Evolutionary conservation across 1,284 basidiomycete species (phyloP), one percentile per base, ranked within the genome.

Genomic region (Rhizoctonia solani): DNA sequence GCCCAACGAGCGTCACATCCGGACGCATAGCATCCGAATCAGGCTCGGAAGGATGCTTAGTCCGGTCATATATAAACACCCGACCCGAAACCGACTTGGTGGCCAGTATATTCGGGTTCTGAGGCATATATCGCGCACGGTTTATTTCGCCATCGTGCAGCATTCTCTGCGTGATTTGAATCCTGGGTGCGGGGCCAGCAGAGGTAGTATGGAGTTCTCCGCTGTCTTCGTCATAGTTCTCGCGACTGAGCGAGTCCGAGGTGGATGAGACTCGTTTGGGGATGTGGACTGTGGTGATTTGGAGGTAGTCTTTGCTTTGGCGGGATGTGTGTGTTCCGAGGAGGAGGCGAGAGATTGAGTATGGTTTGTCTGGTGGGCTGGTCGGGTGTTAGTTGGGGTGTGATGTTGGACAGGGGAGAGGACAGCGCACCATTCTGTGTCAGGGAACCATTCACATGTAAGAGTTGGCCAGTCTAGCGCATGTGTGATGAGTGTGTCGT

Each of bases 391-490:
- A 29, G 25, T 29, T 30, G 6, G 34, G 14, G 39, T 3, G 13
- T 19, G 23, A 11, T 11, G 54, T 46, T 11, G n/a, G 11, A 44
- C 37, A 42, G 34, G 27, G 30, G 13, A 37, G 21, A 29, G 32
- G n/a, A n/a, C n/a, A n/a, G 81, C 90, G 74, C 74, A 95, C 93
- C 85, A 85, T 79, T 98, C 94, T 78, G 89, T 90, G 81, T 99
- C 96, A 0, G 97, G 97, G 76, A 99, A 93, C 97, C 97, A 99
- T 80, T 99, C 97, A 77, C 93, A 95, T 1, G 97, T 99, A 74
- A 99, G 78, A 74, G 90, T 94, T 16, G 97, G 97, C 97, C 97
- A 99, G 77, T 98, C 95, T 63, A 99, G 83, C 27, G 97, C 96
- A 76, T 98, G 95, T 0, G 96, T 98, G 74, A 99, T 91, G 72